Base-by-base conservation (phyloP, 2,329 filamentous ascomycete genomes). In the Fusarium sp. region DNA sequence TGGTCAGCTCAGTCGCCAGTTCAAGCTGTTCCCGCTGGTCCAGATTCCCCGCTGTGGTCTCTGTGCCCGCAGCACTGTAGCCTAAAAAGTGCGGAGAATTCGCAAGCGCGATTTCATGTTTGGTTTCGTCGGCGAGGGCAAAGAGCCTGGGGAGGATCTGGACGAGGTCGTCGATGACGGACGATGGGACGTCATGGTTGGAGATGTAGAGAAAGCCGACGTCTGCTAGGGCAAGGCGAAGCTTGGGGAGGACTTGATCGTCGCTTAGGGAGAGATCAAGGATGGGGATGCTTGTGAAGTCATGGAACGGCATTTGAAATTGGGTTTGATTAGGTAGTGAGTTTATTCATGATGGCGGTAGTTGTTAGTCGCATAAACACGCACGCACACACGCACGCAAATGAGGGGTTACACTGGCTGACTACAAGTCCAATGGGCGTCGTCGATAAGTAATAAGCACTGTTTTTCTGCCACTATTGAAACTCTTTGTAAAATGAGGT, bases 41-140 rank as follows among this genome's bases (percentile, higher is more conserved):
- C 13, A 72, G 65, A 47, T 73, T 72, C 0, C 83, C 82, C 0
- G 82, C 80, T 2, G 86, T 88, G 0, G 74, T 83, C 69, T 88
- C 85, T 21, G 80, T 75, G 0, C 84, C 84, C 15, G 79, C 78
- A 1, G 76, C 79, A 58, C 82, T 84, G 67, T 87, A 88, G 0
- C 85, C 85, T 3, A 88, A 73, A 52, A 88, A 86, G 67, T 87
- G 84, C 9, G 84, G 83, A 1, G 82, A 87, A 23, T 85, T 82
- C 23, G 77, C 71, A 15, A 84, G 73, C 0, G 78, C 78, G 9
- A 83, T 69, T 2, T 64, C 63, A 0, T 69, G 67, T 53, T 84
- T 84, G 6, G 71, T 68, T 3, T 66, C 59, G 1, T 65, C 45
- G 0, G 76, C 61, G 1, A 83, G 71, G 2, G 70, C 65, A 58